These are phyloP conservation scores for Nakazawaea wickerhamii DNA, from an alignment of 805 yeast species.

Conservation along the genomic window DNA sequence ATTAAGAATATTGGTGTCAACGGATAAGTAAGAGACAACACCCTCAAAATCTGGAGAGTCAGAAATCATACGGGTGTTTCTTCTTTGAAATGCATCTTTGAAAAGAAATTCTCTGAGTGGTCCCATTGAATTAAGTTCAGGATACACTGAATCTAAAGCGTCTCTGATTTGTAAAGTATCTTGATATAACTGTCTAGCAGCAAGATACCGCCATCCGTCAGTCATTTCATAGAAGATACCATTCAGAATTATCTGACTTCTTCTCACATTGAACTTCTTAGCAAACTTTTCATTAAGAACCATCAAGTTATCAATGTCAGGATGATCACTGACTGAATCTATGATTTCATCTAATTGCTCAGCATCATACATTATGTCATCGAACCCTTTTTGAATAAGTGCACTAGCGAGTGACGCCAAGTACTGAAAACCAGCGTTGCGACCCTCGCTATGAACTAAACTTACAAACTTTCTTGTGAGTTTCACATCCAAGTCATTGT, in stretches of 20 bases:
- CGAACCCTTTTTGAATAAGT: background rate
- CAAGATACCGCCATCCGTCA: constrained; percentile 48
- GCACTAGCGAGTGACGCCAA: constrained; percentile 18
- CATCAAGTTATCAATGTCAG: constrained; percentile 19
- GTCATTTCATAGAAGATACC: constrained; percentile 60
- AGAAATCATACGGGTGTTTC: constrained; percentile 52
- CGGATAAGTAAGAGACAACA: constrained; percentile 12
- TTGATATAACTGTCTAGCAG: constrained; percentile 45
- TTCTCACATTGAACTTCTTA: constrained; percentile 33
- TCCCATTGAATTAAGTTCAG: constrained; percentile 14
- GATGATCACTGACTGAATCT: constrained; percentile 7
- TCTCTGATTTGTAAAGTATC: constrained; percentile 41
- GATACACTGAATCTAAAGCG: constrained; percentile 23
- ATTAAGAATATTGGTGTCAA: constrained; percentile 34
- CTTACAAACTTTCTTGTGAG: constrained; percentile 23
- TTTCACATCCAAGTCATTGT: constrained; percentile 18
- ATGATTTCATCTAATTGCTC: constrained; percentile 3
- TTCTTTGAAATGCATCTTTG: constrained; percentile 31
- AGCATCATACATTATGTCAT: background rate
- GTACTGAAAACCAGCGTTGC: constrained; percentile 20
- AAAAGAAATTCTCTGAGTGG: constrained; percentile 37
- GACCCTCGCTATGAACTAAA: constrained; percentile 16
- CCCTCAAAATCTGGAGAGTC: constrained; percentile 27
- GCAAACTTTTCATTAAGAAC: constrained; percentile 23
- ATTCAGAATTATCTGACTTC: constrained; percentile 58